These are phyloP conservation scores for Yamadazyma trypodendri DNA, from an alignment of 1,139 yeast species.

Conservation along the genomic window DNA sequence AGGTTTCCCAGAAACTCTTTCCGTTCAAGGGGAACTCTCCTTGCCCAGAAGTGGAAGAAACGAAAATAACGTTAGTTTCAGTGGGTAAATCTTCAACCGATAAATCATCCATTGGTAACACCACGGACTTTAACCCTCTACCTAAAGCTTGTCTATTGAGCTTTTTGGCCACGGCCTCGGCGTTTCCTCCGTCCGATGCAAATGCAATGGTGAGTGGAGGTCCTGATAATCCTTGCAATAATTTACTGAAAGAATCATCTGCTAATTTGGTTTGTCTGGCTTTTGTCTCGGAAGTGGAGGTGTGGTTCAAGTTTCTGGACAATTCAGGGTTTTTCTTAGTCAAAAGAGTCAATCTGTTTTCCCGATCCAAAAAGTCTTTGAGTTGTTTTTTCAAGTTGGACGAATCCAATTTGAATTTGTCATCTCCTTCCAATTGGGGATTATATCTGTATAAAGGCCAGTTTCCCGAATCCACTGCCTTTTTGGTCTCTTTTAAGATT, in stretches of 20 bases:
- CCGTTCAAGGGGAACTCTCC: constrained; percentile 98
- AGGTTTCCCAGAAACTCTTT: constrained; percentile 82
- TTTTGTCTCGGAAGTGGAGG: constrained; percentile 59
- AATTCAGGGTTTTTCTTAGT: constrained; percentile 71
- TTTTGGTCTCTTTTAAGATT: constrained; percentile 81
- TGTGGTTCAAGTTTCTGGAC: constrained; percentile 67
- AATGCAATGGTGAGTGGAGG: constrained; percentile 89
- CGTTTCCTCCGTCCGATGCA: constrained; percentile 96
- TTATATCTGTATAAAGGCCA: constrained; percentile 94
- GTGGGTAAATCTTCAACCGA: constrained; percentile 76
- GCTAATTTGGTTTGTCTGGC: constrained; percentile 66
- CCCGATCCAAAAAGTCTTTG: constrained; percentile 80
- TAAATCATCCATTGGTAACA: constrained; percentile 81
- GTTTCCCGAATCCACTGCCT: constrained; percentile 88
- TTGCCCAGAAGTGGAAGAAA: constrained; percentile 93
- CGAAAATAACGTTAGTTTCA: constrained; percentile 79
- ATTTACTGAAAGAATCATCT: constrained; percentile 70
- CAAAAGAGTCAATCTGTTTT: constrained; percentile 78
- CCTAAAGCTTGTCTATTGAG: constrained; percentile 81
- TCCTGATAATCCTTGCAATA: constrained; percentile 85
- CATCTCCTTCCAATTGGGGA: constrained; percentile 51
- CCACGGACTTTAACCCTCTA: constrained; percentile 79
- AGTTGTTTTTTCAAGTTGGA: constrained; percentile 76
- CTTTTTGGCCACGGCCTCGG: constrained; percentile 79
- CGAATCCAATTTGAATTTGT: constrained; percentile 76